A percentile compares a stretch with the other conserved stretches of the same genome.
Conservation (phyloP, 306 rosid genomes). For the Hippophae gyantsensis region DNA sequence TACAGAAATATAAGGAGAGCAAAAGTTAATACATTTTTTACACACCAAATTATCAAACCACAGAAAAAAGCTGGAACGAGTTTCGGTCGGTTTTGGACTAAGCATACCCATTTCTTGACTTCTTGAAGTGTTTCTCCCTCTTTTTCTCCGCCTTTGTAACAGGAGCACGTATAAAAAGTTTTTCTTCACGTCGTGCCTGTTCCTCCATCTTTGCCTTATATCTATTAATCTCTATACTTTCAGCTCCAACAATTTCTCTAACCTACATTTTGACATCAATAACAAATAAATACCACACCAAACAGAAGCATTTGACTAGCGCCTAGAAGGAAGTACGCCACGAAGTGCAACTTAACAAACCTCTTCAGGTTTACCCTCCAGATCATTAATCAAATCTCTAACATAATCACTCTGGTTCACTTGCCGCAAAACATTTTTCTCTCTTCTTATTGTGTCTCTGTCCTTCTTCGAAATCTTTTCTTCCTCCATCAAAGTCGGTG, state of each 20-base stretch:
- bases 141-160: slow-evolving; percentile 62
- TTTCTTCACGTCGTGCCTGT: slow-evolving; percentile 71
- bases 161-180: slow-evolving; percentile 65
- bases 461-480: slow-evolving; percentile 55
- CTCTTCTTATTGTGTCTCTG: slow-evolving; percentile 61
- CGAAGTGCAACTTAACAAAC: slow-evolving; percentile 25
- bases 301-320: slow-evolving; percentile 8
- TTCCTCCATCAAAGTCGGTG: slow-evolving; percentile 60
- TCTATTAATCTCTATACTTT: slow-evolving; percentile 52
- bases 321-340: slow-evolving; percentile 6
- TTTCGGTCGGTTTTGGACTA: not conserved
- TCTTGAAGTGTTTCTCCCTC: slow-evolving; percentile 59
- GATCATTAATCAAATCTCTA: slow-evolving; percentile 48
- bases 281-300: slow-evolving; percentile 10
- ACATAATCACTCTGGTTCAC: slow-evolving; percentile 49
- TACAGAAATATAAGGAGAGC: slow-evolving; percentile 11
- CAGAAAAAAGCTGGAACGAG: slow-evolving; percentile 1
- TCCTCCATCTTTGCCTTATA: slow-evolving; percentile 51
- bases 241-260: slow-evolving; percentile 50
- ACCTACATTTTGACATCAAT: slow-evolving; percentile 36
- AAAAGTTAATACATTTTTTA: slow-evolving; percentile 8
- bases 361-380: slow-evolving; percentile 88
- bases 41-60: slow-evolving; percentile 3
- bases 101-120: slow-evolving; percentile 72
- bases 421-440: slow-evolving; percentile 46